These are phyloP conservation scores for Ustilago loliicola DNA, from an alignment of 1,284 basidiomycete species.

Conservation along the genomic window DNA sequence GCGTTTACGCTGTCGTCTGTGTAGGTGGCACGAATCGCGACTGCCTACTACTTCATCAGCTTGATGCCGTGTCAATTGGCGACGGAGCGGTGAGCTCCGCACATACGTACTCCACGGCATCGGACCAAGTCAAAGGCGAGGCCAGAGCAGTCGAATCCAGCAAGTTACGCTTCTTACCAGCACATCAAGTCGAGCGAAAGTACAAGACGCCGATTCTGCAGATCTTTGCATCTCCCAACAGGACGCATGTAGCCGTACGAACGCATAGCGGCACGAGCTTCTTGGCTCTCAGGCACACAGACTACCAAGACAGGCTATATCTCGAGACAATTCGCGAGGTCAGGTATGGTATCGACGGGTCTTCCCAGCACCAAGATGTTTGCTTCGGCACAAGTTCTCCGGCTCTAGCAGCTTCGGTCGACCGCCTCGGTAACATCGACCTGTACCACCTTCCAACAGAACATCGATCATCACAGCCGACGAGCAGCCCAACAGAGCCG, in stretches of 20 bases:
- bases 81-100: background rate
- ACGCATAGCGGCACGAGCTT: slow-evolving; percentile 29
- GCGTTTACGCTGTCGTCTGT: slow-evolving; percentile 18
- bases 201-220: slow-evolving; percentile 37
- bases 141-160: slow-evolving; percentile 6
- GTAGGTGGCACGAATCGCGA: slow-evolving; percentile 34
- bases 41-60: slow-evolving; percentile 41
- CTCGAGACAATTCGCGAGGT: slow-evolving; percentile 16
- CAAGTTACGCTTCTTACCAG: slow-evolving; percentile 24
- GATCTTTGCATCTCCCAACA: slow-evolving; percentile 19
- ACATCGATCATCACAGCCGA: background rate
- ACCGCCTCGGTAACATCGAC: slow-evolving; percentile 28
- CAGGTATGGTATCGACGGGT: slow-evolving; percentile 12
- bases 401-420: slow-evolving; percentile 15
- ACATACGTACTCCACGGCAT: background rate
- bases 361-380: slow-evolving; percentile 31
- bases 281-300: slow-evolving; percentile 2
- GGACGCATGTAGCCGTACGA: slow-evolving; percentile 17
- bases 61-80: background rate
- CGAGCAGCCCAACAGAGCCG: background rate
- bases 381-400: slow-evolving; percentile 16
- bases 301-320: background rate
- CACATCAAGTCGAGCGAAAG: slow-evolving; percentile 15
- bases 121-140: slow-evolving; percentile 17
- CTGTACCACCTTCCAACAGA: background rate